Base-by-base conservation (phyloP, 2,329 filamentous ascomycete species). In the Fusarium sp. region DNA sequence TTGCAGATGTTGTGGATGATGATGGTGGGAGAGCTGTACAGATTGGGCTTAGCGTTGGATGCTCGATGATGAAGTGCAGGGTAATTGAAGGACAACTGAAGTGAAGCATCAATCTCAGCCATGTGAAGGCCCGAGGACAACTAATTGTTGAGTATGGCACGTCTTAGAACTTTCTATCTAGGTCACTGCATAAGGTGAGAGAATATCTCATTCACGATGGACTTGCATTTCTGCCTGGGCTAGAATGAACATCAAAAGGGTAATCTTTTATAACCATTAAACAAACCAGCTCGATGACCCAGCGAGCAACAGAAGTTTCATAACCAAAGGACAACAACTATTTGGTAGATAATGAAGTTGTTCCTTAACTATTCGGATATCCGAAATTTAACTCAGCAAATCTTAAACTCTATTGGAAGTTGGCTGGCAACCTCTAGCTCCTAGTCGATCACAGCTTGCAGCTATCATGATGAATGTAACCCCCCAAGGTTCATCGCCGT, bases 211-310 rank as follows among this genome's bases (percentile, higher is more conserved):
- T 33, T 0, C 7, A 11, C 4, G 5, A 19, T 18, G 8, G 10
- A 23, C 3, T 7, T 23, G 7, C 21, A 19, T 33, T n/a, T 33
- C 8, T 33, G 1, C 10, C 4, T n/a, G n/a, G n/a, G n/a, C n/a
- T 5, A 31, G 8, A 0, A 2, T 18, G 15, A 3, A 31, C 7
- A 0, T 18, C 10, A 18, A 23, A 8, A 29, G 0, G 8, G 7
- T 27, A 0, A 5, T 21, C 4, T 19, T 8, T 14, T 25, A 12
- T 12, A 0, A 6, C 3, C 4, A 0, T 6, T 4, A 0, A 9
- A 19, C 4, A n/a, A 48, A 7, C 12, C 15, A 29, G 4, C 4
- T 48, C 19, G 3, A 11, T 16, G 7, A 15, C 5, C 0, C 8
- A 8, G 3, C 1, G 6, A 15, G 44, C 12, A 10, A 29, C 25